A percentile compares a stretch with the other conserved stretches of the same genome.
These are phyloP conservation scores for Lepidopterella palustris DNA, from an alignment of 495 filamentous ascomycete genomes.

Conservation along the genomic window DNA sequence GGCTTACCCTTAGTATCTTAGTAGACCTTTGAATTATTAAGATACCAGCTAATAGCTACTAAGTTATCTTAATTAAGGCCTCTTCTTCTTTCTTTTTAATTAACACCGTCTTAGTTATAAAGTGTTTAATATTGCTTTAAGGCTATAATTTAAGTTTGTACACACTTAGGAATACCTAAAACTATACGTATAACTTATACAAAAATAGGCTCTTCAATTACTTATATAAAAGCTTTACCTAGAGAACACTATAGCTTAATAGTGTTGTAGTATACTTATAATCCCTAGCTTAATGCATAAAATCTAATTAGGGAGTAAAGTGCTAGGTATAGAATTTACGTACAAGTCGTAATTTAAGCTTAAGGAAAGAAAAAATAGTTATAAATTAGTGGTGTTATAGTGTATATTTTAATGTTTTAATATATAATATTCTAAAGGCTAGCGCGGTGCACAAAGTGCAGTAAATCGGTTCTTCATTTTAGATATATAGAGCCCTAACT, in stretches of 20 bases:
- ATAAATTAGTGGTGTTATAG: too few species aligned
- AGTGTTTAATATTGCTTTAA: neutral
- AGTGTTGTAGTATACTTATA: neutral
- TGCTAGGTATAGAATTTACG: neutral
- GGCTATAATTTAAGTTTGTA: too few species aligned
- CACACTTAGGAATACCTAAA: neutral
- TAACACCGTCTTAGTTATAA: neutral
- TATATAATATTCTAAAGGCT: too few species aligned
- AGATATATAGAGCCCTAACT: too few species aligned
- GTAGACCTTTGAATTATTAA: neutral
- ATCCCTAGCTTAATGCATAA: neutral
- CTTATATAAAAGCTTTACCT: neutral
- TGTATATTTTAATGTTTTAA: neutral
- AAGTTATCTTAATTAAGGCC: neutral
- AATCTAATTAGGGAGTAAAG: neutral
- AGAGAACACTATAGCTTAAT: neutral
- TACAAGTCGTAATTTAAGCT: neutral
- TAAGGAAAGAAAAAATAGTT: neutral
- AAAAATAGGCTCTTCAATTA: neutral
- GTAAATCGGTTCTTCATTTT: too few species aligned
- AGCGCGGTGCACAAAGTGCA: too few species aligned
- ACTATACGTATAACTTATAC: neutral
- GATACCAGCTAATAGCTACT: neutral
- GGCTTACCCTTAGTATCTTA: neutral
- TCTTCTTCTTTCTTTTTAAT: neutral